A percentile compares a stretch with the other conserved stretches of the same genome.
Conservation (phyloP, 2,329 filamentous ascomycete genomes). For the Botrytis cinerea region DNA sequence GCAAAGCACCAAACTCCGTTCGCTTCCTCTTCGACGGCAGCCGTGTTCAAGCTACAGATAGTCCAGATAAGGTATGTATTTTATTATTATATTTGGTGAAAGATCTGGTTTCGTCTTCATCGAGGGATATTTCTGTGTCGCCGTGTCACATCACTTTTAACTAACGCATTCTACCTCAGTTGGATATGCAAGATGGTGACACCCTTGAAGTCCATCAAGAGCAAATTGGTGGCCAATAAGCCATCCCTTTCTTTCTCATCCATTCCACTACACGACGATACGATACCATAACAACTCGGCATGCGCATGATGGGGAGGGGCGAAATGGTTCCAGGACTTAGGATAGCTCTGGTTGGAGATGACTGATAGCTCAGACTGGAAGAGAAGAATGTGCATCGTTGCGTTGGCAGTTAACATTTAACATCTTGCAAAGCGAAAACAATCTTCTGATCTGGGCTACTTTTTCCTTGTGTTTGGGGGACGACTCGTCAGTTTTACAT, state of each 20-base stretch:
- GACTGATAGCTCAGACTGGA: background rate
- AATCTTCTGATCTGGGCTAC: constrained; percentile 24
- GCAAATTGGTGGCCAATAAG: constrained; percentile 75
- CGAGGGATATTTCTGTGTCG: background rate
- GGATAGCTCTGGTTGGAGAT: constrained; percentile 13
- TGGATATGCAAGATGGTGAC: constrained; percentile 96
- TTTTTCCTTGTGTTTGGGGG: constrained; percentile 25
- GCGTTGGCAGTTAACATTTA: constrained; percentile 15
- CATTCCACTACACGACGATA: constrained; percentile 17
- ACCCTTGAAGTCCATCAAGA: constrained; percentile 97
- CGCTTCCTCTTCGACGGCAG: constrained; percentile 97
- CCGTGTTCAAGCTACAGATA: constrained; percentile 85
- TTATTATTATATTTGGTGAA: background rate
- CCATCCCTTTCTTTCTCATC: background rate
- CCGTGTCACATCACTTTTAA: constrained; percentile 9
- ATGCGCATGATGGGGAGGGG: constrained; percentile 2
- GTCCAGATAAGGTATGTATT: constrained; percentile 80
- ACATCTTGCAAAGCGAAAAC: constrained; percentile 23
- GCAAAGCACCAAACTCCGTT: constrained; percentile 80
- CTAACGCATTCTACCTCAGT: constrained; percentile 53
- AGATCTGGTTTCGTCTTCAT: no score
- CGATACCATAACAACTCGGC: constrained; percentile 10
- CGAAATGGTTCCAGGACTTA: constrained; percentile 12
- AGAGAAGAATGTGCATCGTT: constrained; percentile 1
- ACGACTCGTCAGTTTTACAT: constrained; percentile 28